Evolutionary conservation across 2,329 filamentous ascomycete species (phyloP).

Genomic region (Penicillium expansum): DNA sequence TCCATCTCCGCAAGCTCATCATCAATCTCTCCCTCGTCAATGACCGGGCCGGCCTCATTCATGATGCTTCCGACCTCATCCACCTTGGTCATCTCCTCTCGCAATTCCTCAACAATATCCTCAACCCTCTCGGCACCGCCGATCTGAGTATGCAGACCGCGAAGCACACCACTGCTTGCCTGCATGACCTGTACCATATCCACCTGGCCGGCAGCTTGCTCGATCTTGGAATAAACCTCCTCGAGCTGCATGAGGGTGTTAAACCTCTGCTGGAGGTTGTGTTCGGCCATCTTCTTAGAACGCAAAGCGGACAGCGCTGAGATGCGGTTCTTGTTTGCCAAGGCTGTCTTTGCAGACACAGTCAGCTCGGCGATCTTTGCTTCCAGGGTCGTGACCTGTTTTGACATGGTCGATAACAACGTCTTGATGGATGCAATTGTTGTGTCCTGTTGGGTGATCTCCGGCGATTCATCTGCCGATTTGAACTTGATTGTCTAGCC

Average conservation of each 20-base stretch:
- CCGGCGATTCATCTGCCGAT: conserved; percentile 46
- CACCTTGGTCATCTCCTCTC: conserved; percentile 74
- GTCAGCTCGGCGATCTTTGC: conserved; percentile 52
- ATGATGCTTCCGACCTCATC: conserved; percentile 81
- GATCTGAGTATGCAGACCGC: conserved; percentile 69
- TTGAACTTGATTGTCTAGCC: conserved; percentile 72
- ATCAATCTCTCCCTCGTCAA: conserved; percentile 83
- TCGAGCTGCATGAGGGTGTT: conserved; percentile 78
- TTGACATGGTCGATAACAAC: conserved; percentile 65
- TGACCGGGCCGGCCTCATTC: conserved; percentile 57
- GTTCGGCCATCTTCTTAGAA: conserved; percentile 77
- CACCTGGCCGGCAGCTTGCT: conserved; percentile 81
- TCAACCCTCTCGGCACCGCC: conserved; percentile 76
- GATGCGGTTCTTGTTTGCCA: conserved; percentile 69
- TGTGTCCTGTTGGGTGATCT: conserved; percentile 73
- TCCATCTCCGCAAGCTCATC: conserved; percentile 80
- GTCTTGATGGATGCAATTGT: conserved; percentile 77
- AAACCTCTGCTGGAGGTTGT: conserved; percentile 67
- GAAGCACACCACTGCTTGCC: conserved; percentile 69
- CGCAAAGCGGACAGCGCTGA: conserved; percentile 75
- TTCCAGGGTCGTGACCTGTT: conserved; percentile 65
- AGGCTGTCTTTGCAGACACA: conserved; percentile 63
- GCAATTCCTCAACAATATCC: conserved; percentile 68
- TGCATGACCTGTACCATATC: conserved; percentile 82
- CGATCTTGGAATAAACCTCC: conserved; percentile 75